Conservation (phyloP, 148 eudicot species). For the Rhododendron vialii region DNA sequence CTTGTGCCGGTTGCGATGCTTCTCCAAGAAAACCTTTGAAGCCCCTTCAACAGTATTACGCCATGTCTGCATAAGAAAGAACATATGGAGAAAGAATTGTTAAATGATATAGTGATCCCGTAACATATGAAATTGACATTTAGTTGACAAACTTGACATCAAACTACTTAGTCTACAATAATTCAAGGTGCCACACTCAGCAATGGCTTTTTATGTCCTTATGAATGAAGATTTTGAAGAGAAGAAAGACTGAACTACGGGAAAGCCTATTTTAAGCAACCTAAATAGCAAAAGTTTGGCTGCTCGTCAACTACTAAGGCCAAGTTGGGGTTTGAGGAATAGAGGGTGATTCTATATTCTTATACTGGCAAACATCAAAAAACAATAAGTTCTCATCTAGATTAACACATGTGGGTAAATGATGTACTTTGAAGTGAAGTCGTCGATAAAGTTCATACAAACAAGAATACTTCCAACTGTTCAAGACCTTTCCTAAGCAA, state of each 20-base stretch:
- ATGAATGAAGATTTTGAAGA: not conserved
- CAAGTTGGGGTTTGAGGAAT: not conserved
- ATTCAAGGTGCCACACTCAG: not conserved
- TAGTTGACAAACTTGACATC: not conserved
- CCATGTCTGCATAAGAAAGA: conserved; percentile 60
- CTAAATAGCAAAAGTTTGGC: not conserved
- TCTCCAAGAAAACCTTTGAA: conserved; percentile 77
- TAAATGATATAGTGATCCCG: not conserved
- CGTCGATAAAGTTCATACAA: not conserved
- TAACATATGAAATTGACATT: not conserved
- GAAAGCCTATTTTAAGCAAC: not conserved
- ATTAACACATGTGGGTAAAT: not conserved
- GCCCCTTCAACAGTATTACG: conserved; percentile 71
- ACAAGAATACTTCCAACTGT: not conserved
- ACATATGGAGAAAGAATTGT: not conserved
- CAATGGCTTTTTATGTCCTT: not conserved
- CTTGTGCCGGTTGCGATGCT: conserved; percentile 71
- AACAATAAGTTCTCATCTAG: not conserved
- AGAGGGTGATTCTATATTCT: not conserved
- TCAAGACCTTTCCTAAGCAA: not conserved
- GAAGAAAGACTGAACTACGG: not conserved
- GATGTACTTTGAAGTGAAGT: not conserved
- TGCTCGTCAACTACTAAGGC: not conserved
- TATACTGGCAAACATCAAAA: not conserved
- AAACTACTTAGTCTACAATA: not conserved